Conservation (phyloP, 2,329 filamentous ascomycete genomes). For the Neonectria neomacrospora region DNA sequence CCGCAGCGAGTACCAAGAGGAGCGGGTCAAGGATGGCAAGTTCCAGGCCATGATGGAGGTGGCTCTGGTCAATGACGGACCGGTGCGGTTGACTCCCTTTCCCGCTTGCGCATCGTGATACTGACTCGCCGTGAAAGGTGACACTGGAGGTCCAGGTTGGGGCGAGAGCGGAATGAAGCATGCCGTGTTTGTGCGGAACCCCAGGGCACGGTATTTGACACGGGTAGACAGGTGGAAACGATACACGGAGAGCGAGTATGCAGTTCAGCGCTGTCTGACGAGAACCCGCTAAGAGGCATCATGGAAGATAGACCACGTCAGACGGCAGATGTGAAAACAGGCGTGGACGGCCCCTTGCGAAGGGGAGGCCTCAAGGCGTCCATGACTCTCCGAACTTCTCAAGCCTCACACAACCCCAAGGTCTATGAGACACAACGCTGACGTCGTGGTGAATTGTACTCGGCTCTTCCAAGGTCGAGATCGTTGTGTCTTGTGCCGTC, state of each 20-base stretch:
- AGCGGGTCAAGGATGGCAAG: conserved; percentile 90
- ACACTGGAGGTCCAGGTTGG: conserved; percentile 25
- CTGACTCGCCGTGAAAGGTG: conserved; percentile 19
- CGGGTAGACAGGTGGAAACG: background rate
- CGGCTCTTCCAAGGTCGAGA: background rate
- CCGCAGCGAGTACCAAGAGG: conserved; percentile 74
- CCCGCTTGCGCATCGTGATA: background rate
- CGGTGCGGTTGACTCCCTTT: conserved; percentile 57
- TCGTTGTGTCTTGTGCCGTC: background rate
- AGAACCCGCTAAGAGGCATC: background rate
- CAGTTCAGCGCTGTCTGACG: background rate
- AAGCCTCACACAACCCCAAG: background rate
- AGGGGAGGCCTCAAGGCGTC: background rate
- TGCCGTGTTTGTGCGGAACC: background rate
- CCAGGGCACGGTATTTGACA: background rate
- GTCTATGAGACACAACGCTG: background rate
- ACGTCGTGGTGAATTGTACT: background rate
- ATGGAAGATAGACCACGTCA: background rate
- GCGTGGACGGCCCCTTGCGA: background rate
- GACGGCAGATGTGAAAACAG: background rate
- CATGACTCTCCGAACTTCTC: background rate
- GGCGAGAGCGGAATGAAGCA: conserved; percentile 11
- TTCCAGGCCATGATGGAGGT: conserved; percentile 99
- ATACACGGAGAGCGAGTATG: background rate
- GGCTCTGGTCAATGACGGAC: conserved; percentile 86